Conservation (phyloP, 495 filamentous ascomycete genomes). For the Hyaloscypha hepaticicola region DNA sequence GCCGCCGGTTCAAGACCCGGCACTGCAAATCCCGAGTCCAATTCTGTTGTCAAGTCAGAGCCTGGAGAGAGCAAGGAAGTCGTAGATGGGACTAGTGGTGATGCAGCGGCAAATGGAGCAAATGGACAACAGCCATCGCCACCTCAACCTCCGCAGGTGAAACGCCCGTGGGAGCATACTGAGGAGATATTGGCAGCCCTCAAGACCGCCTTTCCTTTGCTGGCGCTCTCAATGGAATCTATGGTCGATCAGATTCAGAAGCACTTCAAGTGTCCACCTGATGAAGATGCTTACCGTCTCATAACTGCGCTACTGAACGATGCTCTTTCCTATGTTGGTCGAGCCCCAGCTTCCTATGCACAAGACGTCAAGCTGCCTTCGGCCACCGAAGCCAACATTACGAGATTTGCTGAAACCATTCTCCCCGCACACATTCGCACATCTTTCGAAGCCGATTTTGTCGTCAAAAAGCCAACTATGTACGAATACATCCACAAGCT, state of each 20-base stretch:
- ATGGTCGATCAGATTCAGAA: slow-evolving; percentile 99
- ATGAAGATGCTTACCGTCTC: slow-evolving; percentile 97
- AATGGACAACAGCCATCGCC: slow-evolving; percentile 33
- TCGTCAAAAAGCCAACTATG: slow-evolving; percentile 89
- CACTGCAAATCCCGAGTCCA: slow-evolving; percentile 49
- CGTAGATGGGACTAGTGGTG: slow-evolving; percentile 44
- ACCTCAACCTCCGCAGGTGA: slow-evolving; percentile 55
- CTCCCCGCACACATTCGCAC: slow-evolving; percentile 88
- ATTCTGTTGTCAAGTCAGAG: slow-evolving; percentile 43
- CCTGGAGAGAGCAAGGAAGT: slow-evolving; percentile 36
- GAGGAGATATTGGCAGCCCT: slow-evolving; percentile 93
- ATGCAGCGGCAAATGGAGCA: slow-evolving; percentile 34
- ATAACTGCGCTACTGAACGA: slow-evolving; percentile 97
- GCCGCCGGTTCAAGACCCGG: slow-evolving; percentile 43
- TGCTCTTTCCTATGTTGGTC: slow-evolving; percentile 82
- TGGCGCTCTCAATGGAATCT: slow-evolving; percentile 97
- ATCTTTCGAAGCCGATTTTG: slow-evolving; percentile 95
- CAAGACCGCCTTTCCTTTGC: slow-evolving; percentile 93
- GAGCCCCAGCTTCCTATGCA: slow-evolving; percentile 79
- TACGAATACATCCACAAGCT: slow-evolving; percentile 96
- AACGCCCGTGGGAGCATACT: slow-evolving; percentile 88
- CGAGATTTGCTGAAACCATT: slow-evolving; percentile 93
- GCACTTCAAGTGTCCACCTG: slow-evolving; percentile 97
- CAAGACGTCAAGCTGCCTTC: slow-evolving; percentile 86
- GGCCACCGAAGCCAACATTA: slow-evolving; percentile 94